Base-by-base conservation (phyloP, 495 filamentous ascomycete genomes). In the Clavariopsis aquatica region DNA sequence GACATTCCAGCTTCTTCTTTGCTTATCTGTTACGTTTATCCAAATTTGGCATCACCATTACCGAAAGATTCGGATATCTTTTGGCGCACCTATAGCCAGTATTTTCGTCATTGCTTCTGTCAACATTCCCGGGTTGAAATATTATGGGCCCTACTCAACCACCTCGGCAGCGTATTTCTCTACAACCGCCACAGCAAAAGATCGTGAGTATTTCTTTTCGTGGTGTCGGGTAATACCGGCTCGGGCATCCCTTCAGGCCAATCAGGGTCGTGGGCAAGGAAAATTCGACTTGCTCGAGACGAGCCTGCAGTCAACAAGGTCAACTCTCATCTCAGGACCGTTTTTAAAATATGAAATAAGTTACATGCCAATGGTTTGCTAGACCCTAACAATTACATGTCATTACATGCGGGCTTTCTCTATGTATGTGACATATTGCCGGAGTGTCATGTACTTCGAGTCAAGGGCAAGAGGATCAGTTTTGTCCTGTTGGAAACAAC, bases 71-170 rank as follows among this genome's bases (percentile, higher is more conserved):
- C 58, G 58, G 58, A 43, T 61, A 61, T 53, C 58, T 27, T 61
- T 61, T 61, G 58, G 58, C 47, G 58, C 58, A 61, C 29, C n/a
- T n/a, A n/a, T n/a, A n/a, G n/a, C n/a, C 28, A 15, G 19, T 17
- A 27, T 24, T 43, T 49, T 10, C 15, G 31, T 5, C 12, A 34
- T 2, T 2, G 38, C 13, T 17, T 7, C 38, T 10, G 13, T 36
- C 31, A 43, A 43, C 38, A 43, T 43, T 3, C 13, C 47, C 29
- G 31, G 31, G 26, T 52, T 4, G 12, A 20, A 19, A 27, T 24
- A 23, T 15, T 49, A 47, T 28, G 52, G 2, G 17, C 20, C 27
- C n/a, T 38, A 13, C 45, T 19, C 27, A 12, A 41, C 22, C 36
- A 19, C 31, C 34, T 52, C 36, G 47, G 27, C 22, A 22, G 27